Evolutionary conservation across 257 asterid species (phyloP).

Genomic region (Solanum chiquidenum): DNA sequence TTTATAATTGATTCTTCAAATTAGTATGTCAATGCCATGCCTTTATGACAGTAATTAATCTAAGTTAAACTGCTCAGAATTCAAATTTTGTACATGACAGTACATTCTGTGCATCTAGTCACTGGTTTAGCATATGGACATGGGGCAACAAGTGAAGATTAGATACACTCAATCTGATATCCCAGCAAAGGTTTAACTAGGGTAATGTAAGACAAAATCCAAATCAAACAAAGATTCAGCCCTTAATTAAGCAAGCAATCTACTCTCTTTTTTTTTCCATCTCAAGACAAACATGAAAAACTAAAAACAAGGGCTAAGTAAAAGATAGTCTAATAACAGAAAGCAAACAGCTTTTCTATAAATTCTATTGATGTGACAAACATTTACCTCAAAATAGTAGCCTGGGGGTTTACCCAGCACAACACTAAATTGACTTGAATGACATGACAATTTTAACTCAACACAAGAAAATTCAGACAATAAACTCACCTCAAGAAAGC

Average conservation of each 20-base stretch:
- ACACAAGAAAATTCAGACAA: background rate
- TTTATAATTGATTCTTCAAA: background rate
- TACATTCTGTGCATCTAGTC: background rate
- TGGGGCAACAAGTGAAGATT: background rate
- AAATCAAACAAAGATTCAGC: background rate
- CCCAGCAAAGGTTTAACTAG: background rate
- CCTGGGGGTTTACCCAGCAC: background rate
- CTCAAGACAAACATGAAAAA: background rate
- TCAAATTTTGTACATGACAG: background rate
- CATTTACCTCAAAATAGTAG: background rate
- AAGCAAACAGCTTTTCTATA: background rate
- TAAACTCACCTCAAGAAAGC: slow-evolving; percentile 57
- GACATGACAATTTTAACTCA: background rate
- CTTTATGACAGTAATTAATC: background rate
- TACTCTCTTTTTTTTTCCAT: background rate
- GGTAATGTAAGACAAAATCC: background rate
- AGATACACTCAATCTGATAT: background rate
- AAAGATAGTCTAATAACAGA: background rate
- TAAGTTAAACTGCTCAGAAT: background rate
- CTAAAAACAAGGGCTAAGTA: background rate
- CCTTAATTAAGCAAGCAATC: background rate
- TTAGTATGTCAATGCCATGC: background rate
- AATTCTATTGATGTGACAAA: background rate
- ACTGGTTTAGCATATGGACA: background rate
- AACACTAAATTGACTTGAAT: background rate